Evolutionary conservation across 495 filamentous ascomycete genomes (phyloP).

Genomic region (Collariella sp.): DNA sequence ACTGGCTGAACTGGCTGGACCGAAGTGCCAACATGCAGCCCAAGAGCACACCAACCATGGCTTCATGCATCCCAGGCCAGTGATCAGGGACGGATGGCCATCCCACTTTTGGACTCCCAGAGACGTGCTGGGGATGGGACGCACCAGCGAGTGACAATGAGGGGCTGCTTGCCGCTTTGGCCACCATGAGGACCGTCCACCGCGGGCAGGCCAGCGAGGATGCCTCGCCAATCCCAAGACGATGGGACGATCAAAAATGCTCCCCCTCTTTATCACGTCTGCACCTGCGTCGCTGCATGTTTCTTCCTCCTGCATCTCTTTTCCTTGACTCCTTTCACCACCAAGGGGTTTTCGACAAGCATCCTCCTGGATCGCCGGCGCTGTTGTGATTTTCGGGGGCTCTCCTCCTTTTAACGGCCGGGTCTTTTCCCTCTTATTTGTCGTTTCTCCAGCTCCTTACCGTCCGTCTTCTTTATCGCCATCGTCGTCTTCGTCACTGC

Average conservation of each 20-base stretch:
- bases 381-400: conserved; percentile 41
- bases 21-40: too few species aligned
- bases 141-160: too few species aligned
- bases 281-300: too few species aligned
- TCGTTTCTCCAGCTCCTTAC: conserved; percentile 22
- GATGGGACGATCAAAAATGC: conserved; percentile 28
- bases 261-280: conserved; percentile 24
- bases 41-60: too few species aligned
- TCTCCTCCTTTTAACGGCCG: conserved; percentile 42
- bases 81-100: too few species aligned
- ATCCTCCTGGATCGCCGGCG: conserved; percentile 26
- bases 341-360: conserved; percentile 26
- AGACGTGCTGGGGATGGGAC: too few species aligned
- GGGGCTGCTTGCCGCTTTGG: conserved; percentile 8
- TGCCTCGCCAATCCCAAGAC: conserved; percentile 20
- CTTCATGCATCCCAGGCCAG: too few species aligned
- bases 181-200: conserved; percentile 8
- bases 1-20: too few species aligned
- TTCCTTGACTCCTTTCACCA: conserved; percentile 22
- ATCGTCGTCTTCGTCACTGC: conserved; percentile 6
- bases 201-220: background rate
- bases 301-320: conserved; percentile 15
- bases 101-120: too few species aligned
- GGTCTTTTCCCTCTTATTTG: conserved; percentile 39
- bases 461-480: conserved; percentile 34